phyloP scores from a whole-genome alignment of 768 basidiomycete species.

The Mycena vulgaris region DNA sequence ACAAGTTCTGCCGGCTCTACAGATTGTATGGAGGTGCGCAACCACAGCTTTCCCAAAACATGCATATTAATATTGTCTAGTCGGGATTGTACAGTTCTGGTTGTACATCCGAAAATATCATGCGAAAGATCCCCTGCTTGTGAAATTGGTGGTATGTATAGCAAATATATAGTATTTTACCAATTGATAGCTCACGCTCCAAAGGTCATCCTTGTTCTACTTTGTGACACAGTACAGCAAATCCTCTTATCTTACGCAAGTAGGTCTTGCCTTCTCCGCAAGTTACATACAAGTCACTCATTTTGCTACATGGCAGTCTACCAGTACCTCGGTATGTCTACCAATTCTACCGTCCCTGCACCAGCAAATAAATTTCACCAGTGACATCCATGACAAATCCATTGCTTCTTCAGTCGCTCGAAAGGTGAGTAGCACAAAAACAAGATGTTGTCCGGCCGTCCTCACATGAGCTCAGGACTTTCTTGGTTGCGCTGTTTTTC shows the following conservation, averaged over 20 bases:
- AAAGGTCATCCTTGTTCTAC: constrained; percentile 25
- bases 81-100: constrained; percentile 34
- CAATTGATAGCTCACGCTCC: background rate
- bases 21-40: constrained; percentile 31
- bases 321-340: constrained; percentile 22
- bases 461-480: constrained; percentile 13
- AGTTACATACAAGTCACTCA: background rate
- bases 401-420: constrained; percentile 7
- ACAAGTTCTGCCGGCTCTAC: too few relatives aligned
- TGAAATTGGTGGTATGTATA: constrained; percentile 27
- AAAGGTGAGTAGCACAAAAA: constrained; percentile 5
- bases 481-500: constrained; percentile 38
- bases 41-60: background rate
- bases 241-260: constrained; percentile 20
- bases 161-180: too few relatives aligned
- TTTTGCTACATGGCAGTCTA: constrained; percentile 13
- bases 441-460: background rate
- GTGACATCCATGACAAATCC: constrained; percentile 20
- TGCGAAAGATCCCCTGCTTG: constrained; percentile 2
- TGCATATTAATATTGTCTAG: constrained; percentile 6
- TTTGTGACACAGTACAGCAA: constrained; percentile 31
- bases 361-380: background rate
- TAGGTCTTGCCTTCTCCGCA: background rate
- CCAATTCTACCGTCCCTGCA: too few relatives aligned
- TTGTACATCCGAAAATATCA: constrained; percentile 35